Conservation (phyloP, 2,329 filamentous ascomycete genomes). For the Neopestalotiopsis rosae region DNA sequence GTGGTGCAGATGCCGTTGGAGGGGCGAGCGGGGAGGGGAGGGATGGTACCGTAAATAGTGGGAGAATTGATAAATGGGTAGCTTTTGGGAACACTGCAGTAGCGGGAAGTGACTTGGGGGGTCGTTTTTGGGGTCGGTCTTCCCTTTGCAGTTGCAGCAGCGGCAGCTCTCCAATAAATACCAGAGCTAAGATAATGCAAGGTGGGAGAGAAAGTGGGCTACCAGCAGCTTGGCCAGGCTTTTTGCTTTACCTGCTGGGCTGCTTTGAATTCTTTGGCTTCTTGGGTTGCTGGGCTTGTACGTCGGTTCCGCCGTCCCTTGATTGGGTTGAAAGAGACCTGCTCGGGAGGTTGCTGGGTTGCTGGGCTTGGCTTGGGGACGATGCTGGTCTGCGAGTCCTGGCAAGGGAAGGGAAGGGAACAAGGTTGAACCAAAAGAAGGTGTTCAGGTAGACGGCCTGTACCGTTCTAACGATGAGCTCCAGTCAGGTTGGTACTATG, state of each 20-base stretch:
- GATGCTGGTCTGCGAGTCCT: not conserved
- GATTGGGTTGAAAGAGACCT: not conserved
- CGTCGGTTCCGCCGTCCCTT: not conserved
- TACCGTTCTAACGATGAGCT: slow-evolving; percentile 6
- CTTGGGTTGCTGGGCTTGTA: not conserved
- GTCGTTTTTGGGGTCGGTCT: not conserved
- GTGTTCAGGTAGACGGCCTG: slow-evolving; percentile 1
- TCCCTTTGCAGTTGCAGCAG: not conserved
- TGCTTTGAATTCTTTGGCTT: not conserved
- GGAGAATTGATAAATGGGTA: slow-evolving; percentile 2
- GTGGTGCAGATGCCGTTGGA: slow-evolving; percentile 11
- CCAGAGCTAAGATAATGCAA: not conserved
- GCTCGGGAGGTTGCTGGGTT: not conserved
- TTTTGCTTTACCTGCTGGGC: not conserved
- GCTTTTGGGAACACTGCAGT: not conserved
- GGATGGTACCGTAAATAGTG: not conserved
- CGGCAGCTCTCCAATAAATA: not conserved
- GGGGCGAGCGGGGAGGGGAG: slow-evolving; percentile 5
- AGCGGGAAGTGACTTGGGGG: not conserved
- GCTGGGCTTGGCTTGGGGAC: not conserved
- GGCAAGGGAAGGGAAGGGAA: not conserved
- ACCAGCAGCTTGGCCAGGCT: not conserved
- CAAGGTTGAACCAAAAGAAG: not conserved
- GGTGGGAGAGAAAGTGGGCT: not conserved
- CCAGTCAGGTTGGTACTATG: not conserved